Conservation (phyloP, 805 yeast species). For the Candida namnaoensis region DNA sequence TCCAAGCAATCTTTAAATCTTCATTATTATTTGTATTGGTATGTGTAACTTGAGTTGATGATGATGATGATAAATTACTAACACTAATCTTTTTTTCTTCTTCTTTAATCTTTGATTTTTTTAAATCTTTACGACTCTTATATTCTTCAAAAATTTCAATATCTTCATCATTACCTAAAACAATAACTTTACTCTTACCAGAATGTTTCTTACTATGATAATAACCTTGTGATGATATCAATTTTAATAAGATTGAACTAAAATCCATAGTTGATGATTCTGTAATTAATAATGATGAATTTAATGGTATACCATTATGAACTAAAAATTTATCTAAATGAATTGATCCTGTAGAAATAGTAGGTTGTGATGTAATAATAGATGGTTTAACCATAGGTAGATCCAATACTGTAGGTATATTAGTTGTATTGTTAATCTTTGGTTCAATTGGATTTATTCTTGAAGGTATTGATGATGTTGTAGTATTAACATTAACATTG, state of each 20-base stretch:
- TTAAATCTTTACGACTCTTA: constrained; percentile 53
- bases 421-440: background rate
- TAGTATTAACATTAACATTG: background rate
- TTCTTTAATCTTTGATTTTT: constrained; percentile 45
- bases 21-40: constrained; percentile 4
- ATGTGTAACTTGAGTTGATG: constrained; percentile 6
- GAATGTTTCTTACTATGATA: background rate
- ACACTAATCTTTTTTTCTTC: constrained; percentile 62
- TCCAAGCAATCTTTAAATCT: constrained; percentile 88
- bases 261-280: constrained; percentile 90
- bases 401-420: constrained; percentile 14
- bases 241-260: constrained; percentile 56
- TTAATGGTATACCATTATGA: constrained; percentile 84
- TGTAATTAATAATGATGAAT: constrained; percentile 60
- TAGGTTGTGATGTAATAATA: constrained; percentile 56
- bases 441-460: background rate
- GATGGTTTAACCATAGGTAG: constrained; percentile 69
- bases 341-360: constrained; percentile 71
- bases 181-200: constrained; percentile 28
- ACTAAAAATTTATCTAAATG: constrained; percentile 68
- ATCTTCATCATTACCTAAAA: constrained; percentile 53
- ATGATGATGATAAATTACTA: constrained; percentile 29
- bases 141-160: constrained; percentile 71
- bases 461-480: constrained; percentile 3
- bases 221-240: constrained; percentile 53